Evolutionary conservation across 2,329 filamentous ascomycete genomes (phyloP), one percentile per base, ranked within the genome.

Genomic region (Colletotrichum siamense): DNA sequence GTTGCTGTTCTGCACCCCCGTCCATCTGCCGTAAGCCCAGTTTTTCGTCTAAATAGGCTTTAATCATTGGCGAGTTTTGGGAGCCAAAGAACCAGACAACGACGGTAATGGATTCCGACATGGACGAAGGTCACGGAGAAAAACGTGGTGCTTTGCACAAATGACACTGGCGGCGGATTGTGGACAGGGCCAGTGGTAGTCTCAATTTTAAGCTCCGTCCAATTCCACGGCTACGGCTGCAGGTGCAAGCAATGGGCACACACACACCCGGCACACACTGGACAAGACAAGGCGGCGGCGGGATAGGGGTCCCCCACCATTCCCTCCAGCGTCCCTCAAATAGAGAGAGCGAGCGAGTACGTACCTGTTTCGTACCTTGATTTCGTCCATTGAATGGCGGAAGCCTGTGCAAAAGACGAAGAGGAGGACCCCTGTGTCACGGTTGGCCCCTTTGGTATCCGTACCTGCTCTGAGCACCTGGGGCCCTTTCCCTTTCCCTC

Each of bases 201-300:
- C 52, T 39, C 63, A 72, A 72, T 72, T 70, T 72, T 73, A 73
- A 49, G 69, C 69, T 72, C 69, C 62, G 39, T 75, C 69, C 67
- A 74, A 71, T 74, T 74, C 59, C 44, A 71, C 34, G 26, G 39
- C 44, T 49, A 49, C 44, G 44, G 44, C 44, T 49, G 44, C 44
- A 49, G 44, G 44, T 49, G 44, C 44, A 49, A 49, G 44, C 44
- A 49, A 22, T 49, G 9, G 44, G 44, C 44, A 22, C 18, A 49
- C 44, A 49, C 44, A 49, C 44, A 4, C 44, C 44, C 44, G 18
- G 18, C 18, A n/a, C 44, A 49, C 18, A 12, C 44, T 10, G 28
- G 59, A 5, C 7, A 36, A 39, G 44, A 59, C 71, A 26, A 59
- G 34, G 16, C 71, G 57, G 39, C 59, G 59, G 70, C 32, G 22